Evolutionary conservation across 371 early-diverging fungal genomes (phyloP).

Genomic region (Circinella umbellata): DNA sequence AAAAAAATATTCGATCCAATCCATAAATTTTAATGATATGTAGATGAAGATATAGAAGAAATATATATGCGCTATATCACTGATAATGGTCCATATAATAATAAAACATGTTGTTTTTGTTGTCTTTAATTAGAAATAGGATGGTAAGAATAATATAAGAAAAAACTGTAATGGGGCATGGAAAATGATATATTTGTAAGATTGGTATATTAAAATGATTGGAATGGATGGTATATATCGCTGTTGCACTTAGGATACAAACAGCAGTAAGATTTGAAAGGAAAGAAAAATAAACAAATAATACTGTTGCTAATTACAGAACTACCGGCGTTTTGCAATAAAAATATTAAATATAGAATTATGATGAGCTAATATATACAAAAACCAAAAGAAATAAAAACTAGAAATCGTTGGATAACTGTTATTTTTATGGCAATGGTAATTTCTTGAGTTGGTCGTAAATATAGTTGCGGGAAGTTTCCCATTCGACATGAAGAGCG

Average conservation of each 20-base stretch:
- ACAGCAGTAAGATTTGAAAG: background rate
- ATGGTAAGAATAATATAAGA: background rate
- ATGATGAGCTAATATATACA: slow-evolving; percentile 1
- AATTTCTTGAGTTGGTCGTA: background rate
- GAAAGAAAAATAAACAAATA: background rate
- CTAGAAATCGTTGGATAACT: background rate
- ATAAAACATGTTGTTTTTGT: background rate
- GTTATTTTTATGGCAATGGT: background rate
- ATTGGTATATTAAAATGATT: too few relatives aligned
- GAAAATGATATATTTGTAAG: too few relatives aligned
- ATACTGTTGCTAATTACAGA: background rate
- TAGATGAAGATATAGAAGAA: background rate
- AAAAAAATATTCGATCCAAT: background rate
- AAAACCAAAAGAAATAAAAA: background rate
- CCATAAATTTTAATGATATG: background rate
- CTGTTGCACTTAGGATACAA: background rate
- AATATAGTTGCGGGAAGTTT: slow-evolving; percentile 15
- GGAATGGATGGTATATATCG: too few relatives aligned
- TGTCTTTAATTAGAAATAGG: too few relatives aligned
- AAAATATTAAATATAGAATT: too few relatives aligned
- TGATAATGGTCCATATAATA: background rate
- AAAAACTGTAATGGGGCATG: background rate
- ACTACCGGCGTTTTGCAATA: slow-evolving; percentile 4
- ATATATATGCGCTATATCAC: background rate
- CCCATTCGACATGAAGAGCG: slow-evolving; percentile 31